Conservation (phyloP, 306 rosid species). For the Gillenia trifoliata region DNA sequence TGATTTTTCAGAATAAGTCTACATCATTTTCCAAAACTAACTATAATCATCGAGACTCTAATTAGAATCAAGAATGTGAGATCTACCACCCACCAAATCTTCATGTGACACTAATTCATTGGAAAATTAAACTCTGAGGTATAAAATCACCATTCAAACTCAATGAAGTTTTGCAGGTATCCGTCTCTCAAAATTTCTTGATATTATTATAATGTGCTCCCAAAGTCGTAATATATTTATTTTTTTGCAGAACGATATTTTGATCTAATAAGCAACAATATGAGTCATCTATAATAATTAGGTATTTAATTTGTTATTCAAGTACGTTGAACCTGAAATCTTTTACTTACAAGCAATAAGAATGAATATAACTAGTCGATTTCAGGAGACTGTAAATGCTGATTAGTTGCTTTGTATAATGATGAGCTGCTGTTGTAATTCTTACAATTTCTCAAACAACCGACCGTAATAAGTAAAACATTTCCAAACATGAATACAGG, state of each 20-base stretch:
- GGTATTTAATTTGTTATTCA: too few relatives aligned
- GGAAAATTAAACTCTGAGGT: too few relatives aligned
- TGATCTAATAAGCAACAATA: not conserved
- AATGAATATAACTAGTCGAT: too few relatives aligned
- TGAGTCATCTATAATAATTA: not conserved
- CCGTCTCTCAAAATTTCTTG: not conserved
- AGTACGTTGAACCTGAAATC: not conserved
- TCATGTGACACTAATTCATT: not conserved
- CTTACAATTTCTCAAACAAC: not conserved
- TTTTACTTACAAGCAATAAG: too few relatives aligned
- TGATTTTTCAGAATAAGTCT: too few relatives aligned
- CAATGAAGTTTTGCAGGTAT: not conserved
- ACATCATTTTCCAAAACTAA: too few relatives aligned
- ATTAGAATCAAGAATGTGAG: too few relatives aligned
- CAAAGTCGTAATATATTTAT: not conserved
- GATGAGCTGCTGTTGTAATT: not conserved
- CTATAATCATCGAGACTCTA: too few relatives aligned
- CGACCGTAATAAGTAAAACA: not conserved
- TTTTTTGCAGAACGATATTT: not conserved
- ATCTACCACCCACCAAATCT: not conserved
- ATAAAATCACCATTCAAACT: too few relatives aligned
- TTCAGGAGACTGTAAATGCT: not conserved
- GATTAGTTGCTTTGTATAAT: not conserved
- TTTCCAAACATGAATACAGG: not conserved
- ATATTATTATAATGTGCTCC: not conserved